Conservation (phyloP, 495 filamentous ascomycete genomes). For the Aspergillus asperescens region DNA sequence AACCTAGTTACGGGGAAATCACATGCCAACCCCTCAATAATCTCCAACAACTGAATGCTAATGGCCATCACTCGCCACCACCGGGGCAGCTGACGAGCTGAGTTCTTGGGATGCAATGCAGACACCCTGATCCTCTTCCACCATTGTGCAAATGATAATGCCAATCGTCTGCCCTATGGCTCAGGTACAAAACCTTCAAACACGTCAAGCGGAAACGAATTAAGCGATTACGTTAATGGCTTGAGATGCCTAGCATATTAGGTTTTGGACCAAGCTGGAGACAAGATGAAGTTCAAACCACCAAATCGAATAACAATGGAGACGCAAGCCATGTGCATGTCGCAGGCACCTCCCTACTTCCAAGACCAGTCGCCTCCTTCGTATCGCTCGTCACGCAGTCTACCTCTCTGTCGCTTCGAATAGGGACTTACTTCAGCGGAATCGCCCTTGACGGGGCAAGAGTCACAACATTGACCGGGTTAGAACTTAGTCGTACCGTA, state of each 20-base stretch:
- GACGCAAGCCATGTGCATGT: conserved; percentile 26
- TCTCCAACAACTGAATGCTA: too few relatives aligned
- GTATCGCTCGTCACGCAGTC: conserved; percentile 66
- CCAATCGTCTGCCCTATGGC: conserved; percentile 10
- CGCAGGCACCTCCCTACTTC: conserved; percentile 58
- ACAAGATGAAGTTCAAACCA: conserved; percentile 13
- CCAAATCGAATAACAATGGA: conserved; percentile 7
- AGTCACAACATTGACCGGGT: conserved; percentile 60
- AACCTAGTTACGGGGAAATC: conserved; percentile 16
- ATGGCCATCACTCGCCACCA: background rate
- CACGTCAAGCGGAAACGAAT: background rate
- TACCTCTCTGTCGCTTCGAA: conserved; percentile 62
- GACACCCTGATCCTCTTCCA: background rate
- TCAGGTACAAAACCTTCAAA: background rate
- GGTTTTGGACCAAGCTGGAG: conserved; percentile 12
- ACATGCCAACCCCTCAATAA: conserved; percentile 18
- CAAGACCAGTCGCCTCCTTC: conserved; percentile 59
- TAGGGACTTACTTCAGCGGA: conserved; percentile 62
- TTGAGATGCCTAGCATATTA: conserved; percentile 27
- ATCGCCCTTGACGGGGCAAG: conserved; percentile 61
- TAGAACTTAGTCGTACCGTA: conserved; percentile 62
- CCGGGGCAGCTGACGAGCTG: too few relatives aligned
- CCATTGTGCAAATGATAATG: background rate
- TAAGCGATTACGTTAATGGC: conserved; percentile 16
- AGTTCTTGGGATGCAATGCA: conserved; percentile 9